Conservation (phyloP, 352 stramenopile species). For the Pythium coloratum region DNA sequence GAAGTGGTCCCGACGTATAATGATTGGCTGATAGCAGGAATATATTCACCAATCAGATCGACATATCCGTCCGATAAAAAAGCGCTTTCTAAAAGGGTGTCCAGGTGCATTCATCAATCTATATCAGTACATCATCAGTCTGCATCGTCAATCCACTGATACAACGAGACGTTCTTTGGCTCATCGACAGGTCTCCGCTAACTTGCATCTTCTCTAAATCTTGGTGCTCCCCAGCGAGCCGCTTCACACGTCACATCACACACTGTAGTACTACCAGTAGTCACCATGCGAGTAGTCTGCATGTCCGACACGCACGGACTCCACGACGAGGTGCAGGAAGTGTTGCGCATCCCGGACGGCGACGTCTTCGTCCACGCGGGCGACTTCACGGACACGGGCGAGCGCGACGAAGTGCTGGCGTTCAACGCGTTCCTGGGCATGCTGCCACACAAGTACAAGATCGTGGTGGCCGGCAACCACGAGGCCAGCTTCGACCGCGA, state of each 20-base stretch:
- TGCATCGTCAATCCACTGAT: not conserved
- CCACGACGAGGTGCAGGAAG: conserved; percentile 56
- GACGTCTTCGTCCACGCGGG: conserved; percentile 88
- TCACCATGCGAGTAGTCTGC: conserved; percentile 61
- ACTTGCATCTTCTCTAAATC: no score
- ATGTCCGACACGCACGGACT: conserved; percentile 79
- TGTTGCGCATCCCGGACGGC: conserved; percentile 49
- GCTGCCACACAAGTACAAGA: conserved; percentile 73
- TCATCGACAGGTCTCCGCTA: not conserved
- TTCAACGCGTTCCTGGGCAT: conserved; percentile 72
- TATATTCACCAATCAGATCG: not conserved
- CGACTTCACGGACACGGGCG: conserved; percentile 87
- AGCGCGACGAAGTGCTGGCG: conserved; percentile 56
- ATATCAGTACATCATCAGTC: not conserved
- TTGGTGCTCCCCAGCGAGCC: no score
- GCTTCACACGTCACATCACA: no score
- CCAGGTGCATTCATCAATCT: not conserved
- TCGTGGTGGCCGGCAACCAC: conserved; percentile 83
- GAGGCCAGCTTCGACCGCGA: conserved; percentile 74
- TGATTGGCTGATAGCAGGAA: not conserved
- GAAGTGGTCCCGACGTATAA: not conserved
- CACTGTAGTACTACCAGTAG: no score
- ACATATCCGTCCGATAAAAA: not conserved
- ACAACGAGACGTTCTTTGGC: no score
- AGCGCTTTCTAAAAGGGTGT: not conserved